Conservation (phyloP, 495 filamentous ascomycete species). For the Letharia lupina region DNA sequence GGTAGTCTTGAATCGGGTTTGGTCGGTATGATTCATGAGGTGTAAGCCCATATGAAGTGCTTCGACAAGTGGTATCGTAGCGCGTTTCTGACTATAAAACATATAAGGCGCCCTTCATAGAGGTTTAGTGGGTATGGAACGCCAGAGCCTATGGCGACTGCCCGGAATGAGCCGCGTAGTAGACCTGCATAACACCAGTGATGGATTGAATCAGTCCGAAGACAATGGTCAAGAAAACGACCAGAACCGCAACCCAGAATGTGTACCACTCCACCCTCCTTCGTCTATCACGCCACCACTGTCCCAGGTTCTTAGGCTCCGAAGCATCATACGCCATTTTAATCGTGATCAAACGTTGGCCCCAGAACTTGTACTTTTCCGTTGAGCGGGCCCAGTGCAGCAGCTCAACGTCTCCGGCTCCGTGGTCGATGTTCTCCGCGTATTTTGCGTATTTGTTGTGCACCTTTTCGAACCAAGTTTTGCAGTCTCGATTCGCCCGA, state of each 20-base stretch:
- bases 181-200: constrained; percentile 12
- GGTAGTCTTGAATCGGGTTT: background rate
- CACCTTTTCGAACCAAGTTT: constrained; percentile 27
- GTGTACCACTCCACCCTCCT: constrained; percentile 46
- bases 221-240: constrained; percentile 39
- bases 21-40: background rate
- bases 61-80: background rate
- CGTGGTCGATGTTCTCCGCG: constrained; percentile 24
- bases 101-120: background rate
- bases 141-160: background rate
- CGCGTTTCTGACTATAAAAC: background rate
- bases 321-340: constrained; percentile 44
- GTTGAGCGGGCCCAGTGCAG: constrained; percentile 32
- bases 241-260: constrained; percentile 43
- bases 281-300: constrained; percentile 46
- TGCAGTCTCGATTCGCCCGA: constrained; percentile 22
- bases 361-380: constrained; percentile 41
- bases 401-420: constrained; percentile 16
- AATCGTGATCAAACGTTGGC: constrained; percentile 41
- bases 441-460: background rate
- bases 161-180: constrained; percentile 3
- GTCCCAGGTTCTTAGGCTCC: constrained; percentile 33
- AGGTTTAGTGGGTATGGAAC: background rate
- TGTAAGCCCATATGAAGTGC: background rate
- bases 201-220: constrained; percentile 42